Base-by-base conservation (phyloP, 768 basidiomycete species). In the Mycena galopus region DNA sequence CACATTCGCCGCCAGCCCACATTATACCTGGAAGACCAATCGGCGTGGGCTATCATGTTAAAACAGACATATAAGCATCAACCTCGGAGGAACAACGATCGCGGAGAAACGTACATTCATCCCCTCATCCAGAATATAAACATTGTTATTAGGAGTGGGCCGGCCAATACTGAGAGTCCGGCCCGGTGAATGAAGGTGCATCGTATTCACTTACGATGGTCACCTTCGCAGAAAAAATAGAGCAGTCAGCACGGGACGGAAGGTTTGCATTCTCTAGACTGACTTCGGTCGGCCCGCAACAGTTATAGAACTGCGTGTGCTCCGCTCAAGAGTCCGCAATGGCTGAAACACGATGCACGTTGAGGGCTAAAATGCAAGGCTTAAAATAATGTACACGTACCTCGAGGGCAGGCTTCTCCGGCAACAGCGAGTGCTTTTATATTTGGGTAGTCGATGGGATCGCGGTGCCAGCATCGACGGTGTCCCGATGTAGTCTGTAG, bases 1-100 rank as follows among this genome's bases (percentile, higher is more conserved):
- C 86, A 27, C 90, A 88, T n/a, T 81, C 84, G 51, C 90, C 90
- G 47, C 89, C 90, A n/a, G 87, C 90, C 89, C 89, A 91, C 89
- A 90, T 90, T 73, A 81, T 82, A 70, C 81, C 90, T 72, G 78
- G 60, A 55, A 81, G 75, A 53, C 82, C 82, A 35, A 82, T 79
- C 4, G 79, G 78, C 5, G 81, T 77, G 12, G 83, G 81, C 55
- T 73, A 60, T 74, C 25, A 29, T 25, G 53, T 29, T 23, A 3
- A 29, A 35, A 59, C 27, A 23, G 44, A 51, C 2, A 80, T 72
- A 51, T 82, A 55, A 55, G 81, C 77, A 74, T 82, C 78, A 37
- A 86, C 74, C 32, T 85, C 75, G 56, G 85, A 84, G 30, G 55
- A 84, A 82, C 25, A 12, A 35, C 19, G 3, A 39, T 35, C 25